Evolutionary conservation across 2,329 filamentous ascomycete genomes (phyloP).

Genomic region (Venturiaceae sp.): DNA sequence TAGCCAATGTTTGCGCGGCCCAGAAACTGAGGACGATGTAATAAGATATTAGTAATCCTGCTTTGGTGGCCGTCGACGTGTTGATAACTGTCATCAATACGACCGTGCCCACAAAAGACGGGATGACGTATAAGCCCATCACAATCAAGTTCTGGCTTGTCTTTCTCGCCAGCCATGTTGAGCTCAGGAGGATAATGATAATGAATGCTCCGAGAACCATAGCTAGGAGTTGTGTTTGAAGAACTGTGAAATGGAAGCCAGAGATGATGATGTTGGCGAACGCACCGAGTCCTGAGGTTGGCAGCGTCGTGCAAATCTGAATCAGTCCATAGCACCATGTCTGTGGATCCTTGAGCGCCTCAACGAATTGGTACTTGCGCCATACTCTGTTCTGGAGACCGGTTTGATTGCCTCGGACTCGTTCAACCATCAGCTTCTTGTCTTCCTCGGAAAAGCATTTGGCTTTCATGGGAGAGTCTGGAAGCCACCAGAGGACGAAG

Average conservation of each 20-base stretch:
- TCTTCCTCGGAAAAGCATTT: conserved; percentile 59
- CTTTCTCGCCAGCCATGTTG: conserved; percentile 58
- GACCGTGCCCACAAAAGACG: conserved; percentile 60
- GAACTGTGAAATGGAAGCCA: conserved; percentile 52
- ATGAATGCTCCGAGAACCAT: conserved; percentile 71
- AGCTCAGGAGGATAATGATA: conserved; percentile 57
- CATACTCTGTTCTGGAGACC: conserved; percentile 31
- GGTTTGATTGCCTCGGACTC: conserved; percentile 34
- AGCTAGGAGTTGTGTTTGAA: conserved; percentile 63
- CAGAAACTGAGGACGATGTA: conserved; percentile 72
- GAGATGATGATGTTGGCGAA: conserved; percentile 69
- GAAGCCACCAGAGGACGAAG: conserved; percentile 55
- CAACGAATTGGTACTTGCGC: conserved; percentile 10
- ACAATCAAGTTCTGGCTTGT: conserved; percentile 58
- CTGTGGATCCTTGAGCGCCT: conserved; percentile 16
- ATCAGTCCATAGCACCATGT: conserved; percentile 56
- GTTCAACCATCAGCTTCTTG: conserved; percentile 45
- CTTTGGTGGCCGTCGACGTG: conserved; percentile 45
- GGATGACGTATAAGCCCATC: conserved; percentile 37
- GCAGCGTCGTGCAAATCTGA: conserved; percentile 61
- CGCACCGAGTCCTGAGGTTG: conserved; percentile 61
- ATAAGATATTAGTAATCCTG: conserved; percentile 62
- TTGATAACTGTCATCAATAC: conserved; percentile 61
- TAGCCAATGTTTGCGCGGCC: conserved; percentile 58
- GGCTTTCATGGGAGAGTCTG: conserved; percentile 61